Base-by-base conservation (phyloP, 805 yeast species). In the Nakazawaea siamensis region DNA sequence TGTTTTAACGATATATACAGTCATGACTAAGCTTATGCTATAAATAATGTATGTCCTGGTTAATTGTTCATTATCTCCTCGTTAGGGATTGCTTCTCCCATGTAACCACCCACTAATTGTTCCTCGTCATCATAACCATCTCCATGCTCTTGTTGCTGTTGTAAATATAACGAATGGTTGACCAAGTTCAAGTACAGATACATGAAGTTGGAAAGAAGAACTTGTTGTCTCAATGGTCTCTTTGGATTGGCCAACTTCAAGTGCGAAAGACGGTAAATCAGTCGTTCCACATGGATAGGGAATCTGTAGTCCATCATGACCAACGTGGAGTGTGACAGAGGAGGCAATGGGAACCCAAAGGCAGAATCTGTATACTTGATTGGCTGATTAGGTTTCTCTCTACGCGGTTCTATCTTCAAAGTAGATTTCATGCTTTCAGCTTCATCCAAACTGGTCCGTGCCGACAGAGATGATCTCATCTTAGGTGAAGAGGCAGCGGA, bases 201-300 rank as follows among this genome's bases (percentile, higher is more conserved):
- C 98, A 92, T 92, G 71, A 92, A 92, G 55, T 92, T 92, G 40
- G 96, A 85, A 43, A 92, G 60, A 33, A 92, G 56, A 2, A 92
- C 98, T 54, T 92, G 98, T 54, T 92, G 97, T 25, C 87, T 69
- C 42, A 92, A 61, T 19, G 94, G 92, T 40, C 97, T 66, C 51
- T 86, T 82, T 1, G 97, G 90, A 56, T 92, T 94, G 18, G 97
- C 95, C 44, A 92, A 66, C 55, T 92, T 92, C 53, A 92, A 62
- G 57, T 92, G 98, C 35, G 95, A 83, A 37, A 92, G 65, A 38
- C 98, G 65, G 57, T 92, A 92, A 34, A 92, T 83, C 0, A 98
- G 98, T 27, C 98, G 69, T 57, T 92, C 98, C 29, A 92, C 94
- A 55, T 90, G 96, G 30, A 92, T 77, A 0, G 97, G 97, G 55